A percentile compares a stretch with the other conserved stretches of the same genome.
phyloP scores from a whole-genome alignment of 78 protist genomes.

The Acrasis kona region DNA sequence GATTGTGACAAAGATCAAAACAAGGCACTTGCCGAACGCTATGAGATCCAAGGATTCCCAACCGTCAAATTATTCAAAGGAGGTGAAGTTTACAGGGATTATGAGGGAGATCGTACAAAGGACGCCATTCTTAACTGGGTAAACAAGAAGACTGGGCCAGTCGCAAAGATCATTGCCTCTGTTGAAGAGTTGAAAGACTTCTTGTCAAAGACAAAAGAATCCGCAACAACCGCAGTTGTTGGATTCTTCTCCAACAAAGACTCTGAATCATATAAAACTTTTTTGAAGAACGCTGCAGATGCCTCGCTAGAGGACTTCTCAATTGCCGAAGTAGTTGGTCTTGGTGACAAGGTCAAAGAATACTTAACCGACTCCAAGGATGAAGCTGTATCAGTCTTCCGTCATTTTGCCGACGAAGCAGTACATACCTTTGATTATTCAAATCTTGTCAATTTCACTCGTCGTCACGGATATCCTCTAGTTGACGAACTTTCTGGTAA shows the following conservation, averaged over 20 bases:
- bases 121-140: conserved; percentile 49
- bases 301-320: not conserved
- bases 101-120: conserved; percentile 56
- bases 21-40: not conserved
- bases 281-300: not conserved
- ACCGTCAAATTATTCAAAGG: conserved; percentile 30
- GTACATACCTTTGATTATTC: not conserved
- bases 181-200: conserved; percentile 31
- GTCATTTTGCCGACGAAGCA: not conserved
- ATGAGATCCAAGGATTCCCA: conserved; percentile 43
- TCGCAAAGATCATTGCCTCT: conserved; percentile 17
- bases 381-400: not conserved
- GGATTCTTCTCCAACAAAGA: conserved; percentile 19
- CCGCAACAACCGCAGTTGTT: not conserved
- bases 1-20: conserved; percentile 41
- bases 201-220: not conserved
- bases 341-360: too few species aligned
- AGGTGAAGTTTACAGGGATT: conserved; percentile 50
- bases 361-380: not conserved
- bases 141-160: conserved; percentile 43
- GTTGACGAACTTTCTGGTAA: not conserved
- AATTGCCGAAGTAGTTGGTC: not conserved
- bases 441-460: not conserved
- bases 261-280: not conserved
- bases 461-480: not conserved